Evolutionary conservation across 75 land plant genomes (phyloP).

Genomic region (Sequoia sempervirens): DNA sequence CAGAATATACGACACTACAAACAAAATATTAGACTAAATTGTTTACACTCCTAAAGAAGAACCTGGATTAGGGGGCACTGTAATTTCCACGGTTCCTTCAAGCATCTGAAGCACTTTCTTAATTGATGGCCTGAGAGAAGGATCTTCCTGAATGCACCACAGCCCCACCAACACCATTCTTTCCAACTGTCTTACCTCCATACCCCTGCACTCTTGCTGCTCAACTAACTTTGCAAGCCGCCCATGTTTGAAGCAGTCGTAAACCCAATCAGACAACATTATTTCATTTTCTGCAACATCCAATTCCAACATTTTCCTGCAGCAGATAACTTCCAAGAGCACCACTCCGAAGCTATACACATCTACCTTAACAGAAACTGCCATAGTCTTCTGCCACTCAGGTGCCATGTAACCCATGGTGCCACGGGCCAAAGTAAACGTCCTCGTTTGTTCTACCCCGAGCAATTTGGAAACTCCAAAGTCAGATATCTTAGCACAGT

Average conservation of each 20-base stretch:
- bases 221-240: conserved; percentile 18
- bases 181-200: conserved; percentile 20
- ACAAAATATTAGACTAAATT: too few relatives aligned
- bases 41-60: too few relatives aligned
- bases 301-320: conserved; percentile 3
- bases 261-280: conserved; percentile 32
- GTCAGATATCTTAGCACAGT: not conserved
- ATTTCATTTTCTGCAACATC: conserved; percentile 3
- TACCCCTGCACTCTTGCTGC: conserved; percentile 20
- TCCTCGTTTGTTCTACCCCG: not conserved
- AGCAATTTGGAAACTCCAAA: not conserved
- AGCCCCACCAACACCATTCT: conserved; percentile 36
- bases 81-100: conserved; percentile 44
- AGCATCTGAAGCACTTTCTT: conserved; percentile 55
- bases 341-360: conserved; percentile 16
- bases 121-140: conserved; percentile 49
- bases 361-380: not conserved
- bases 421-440: conserved; percentile 27
- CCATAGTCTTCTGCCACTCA: conserved; percentile 18
- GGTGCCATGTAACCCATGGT: conserved; percentile 44
- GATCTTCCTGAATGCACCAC: conserved; percentile 64
- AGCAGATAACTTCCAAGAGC: conserved; percentile 9
- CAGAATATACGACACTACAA: too few relatives aligned
- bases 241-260: conserved; percentile 24
- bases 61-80: conserved; percentile 28